Evolutionary conservation across 106 monocot genomes (phyloP).

Genomic region (Xerophyta viscosa): DNA sequence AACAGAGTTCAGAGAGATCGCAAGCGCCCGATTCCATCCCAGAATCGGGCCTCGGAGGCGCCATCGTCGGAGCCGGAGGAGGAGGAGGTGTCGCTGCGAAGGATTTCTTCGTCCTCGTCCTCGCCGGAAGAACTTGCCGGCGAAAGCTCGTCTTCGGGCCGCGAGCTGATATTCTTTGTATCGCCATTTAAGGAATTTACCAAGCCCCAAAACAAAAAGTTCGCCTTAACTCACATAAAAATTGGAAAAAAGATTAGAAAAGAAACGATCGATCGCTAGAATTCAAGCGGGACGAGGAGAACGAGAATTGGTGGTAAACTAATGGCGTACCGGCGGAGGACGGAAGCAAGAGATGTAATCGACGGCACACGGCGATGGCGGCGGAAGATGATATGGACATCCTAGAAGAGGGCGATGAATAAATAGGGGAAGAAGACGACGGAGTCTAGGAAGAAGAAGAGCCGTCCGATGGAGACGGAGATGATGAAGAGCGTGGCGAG

Average conservation of each 20-base stretch:
- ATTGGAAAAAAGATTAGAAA: conserved; percentile 11
- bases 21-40: conserved; percentile 70
- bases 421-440: conserved; percentile 38
- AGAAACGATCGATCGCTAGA: neutral
- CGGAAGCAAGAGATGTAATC: too few relatives aligned
- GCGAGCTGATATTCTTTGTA: conserved; percentile 27
- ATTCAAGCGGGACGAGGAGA: conserved; percentile 13
- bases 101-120: conserved; percentile 22
- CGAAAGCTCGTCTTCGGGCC: conserved; percentile 22
- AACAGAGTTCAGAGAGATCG: conserved; percentile 46
- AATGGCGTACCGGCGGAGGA: too few relatives aligned
- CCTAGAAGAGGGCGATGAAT: conserved; percentile 12
- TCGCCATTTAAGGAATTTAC: conserved; percentile 34
- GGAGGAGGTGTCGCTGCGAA: conserved; percentile 5
- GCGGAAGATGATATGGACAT: conserved; percentile 1
- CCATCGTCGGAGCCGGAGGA: conserved; percentile 2
- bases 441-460: conserved; percentile 46
- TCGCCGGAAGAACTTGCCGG: conserved; percentile 11
- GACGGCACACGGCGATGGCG: too few relatives aligned
- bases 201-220: conserved; percentile 1
- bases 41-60: conserved; percentile 22
- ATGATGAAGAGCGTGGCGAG: conserved; percentile 15
- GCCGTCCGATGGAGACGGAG: conserved; percentile 38
- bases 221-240: neutral
- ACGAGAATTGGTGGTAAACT: too few relatives aligned